Percentiles rank a stretch among this genome's conserved stretches.
phyloP scores from a whole-genome alignment of 2,329 filamentous ascomycete genomes.

The Paecilomyces sp. region DNA sequence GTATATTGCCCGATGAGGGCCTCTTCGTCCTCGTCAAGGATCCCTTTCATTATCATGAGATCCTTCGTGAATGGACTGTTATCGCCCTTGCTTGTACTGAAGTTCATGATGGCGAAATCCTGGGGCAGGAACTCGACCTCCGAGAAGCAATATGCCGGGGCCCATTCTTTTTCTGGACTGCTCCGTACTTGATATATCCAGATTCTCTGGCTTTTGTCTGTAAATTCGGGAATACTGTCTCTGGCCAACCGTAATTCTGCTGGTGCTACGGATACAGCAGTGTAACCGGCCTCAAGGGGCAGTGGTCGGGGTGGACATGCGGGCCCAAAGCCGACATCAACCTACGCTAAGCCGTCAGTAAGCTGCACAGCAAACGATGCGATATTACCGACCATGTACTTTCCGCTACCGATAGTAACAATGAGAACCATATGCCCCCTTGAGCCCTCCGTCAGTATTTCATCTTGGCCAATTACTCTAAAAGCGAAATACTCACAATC shows the following conservation, averaged over 20 bases:
- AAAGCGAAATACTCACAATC: slow-evolving; percentile 34
- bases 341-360: slow-evolving; percentile 30
- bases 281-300: slow-evolving; percentile 39
- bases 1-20: slow-evolving; percentile 49
- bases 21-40: slow-evolving; percentile 41
- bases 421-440: slow-evolving; percentile 56
- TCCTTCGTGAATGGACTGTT: slow-evolving; percentile 49
- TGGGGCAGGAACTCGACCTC: slow-evolving; percentile 56
- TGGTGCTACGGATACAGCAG: slow-evolving; percentile 41
- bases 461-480: background rate
- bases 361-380: background rate
- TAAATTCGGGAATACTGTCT: slow-evolving; percentile 40
- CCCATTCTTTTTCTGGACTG: slow-evolving; percentile 45
- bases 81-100: slow-evolving; percentile 44
- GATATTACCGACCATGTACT: slow-evolving; percentile 28
- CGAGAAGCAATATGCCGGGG: slow-evolving; percentile 57
- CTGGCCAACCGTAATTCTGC: slow-evolving; percentile 50
- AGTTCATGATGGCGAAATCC: slow-evolving; percentile 58
- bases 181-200: slow-evolving; percentile 61
- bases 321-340: slow-evolving; percentile 60
- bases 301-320: slow-evolving; percentile 54
- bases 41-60: slow-evolving; percentile 49
- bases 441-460: background rate
- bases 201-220: slow-evolving; percentile 38
- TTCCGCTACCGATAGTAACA: slow-evolving; percentile 45